Conservation (phyloP, 805 yeast genomes). For the Brettanomyces sp. region DNA sequence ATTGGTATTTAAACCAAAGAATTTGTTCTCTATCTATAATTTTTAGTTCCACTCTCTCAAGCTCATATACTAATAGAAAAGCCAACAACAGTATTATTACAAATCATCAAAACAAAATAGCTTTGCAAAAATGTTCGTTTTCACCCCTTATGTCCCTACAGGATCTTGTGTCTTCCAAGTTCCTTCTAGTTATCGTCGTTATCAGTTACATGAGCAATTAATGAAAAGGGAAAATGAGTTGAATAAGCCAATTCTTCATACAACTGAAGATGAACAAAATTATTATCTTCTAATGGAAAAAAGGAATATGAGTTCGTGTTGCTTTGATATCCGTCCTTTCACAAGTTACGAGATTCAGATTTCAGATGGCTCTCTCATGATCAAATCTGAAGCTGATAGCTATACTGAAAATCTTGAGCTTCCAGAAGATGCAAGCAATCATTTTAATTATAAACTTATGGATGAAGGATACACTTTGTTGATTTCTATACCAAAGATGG, state of each 20-base stretch:
- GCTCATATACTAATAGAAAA: no score
- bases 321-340: conserved; percentile 8
- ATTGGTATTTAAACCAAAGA: no score
- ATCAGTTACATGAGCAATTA: neutral
- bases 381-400: conserved; percentile 15
- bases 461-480: conserved; percentile 15
- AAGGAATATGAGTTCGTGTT: conserved; percentile 1
- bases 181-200: neutral
- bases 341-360: conserved; percentile 16
- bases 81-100: no score
- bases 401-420: conserved; percentile 13
- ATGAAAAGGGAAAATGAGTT: neutral
- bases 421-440: conserved; percentile 15
- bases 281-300: conserved; percentile 18
- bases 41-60: no score
- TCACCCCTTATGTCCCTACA: conserved; percentile 8
- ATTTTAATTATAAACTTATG: conserved; percentile 9
- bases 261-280: conserved; percentile 12
- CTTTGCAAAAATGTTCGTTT: conserved; percentile 11
- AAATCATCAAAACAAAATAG: no score
- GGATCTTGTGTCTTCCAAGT: neutral
- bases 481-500: conserved; percentile 10
- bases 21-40: no score
- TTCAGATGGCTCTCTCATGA: conserved; percentile 8
- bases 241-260: neutral